These are phyloP conservation scores for Leucocoprinus birnbaumii DNA, from an alignment of 768 basidiomycete genomes.

Conservation along the genomic window DNA sequence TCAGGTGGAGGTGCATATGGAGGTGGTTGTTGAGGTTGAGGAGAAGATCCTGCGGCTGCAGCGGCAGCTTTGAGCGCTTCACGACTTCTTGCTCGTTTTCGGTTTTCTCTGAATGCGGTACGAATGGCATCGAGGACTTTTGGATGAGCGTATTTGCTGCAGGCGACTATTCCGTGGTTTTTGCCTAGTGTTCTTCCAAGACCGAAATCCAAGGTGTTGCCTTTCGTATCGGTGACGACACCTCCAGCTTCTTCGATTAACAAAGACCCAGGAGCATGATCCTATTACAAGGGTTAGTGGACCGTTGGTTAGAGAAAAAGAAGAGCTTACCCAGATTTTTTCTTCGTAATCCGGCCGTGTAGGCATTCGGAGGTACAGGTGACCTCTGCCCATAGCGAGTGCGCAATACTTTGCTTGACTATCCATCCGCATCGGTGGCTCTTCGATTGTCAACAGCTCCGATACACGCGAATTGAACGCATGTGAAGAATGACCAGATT, in stretches of 20 bases:
- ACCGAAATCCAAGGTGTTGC: conserved; percentile 78
- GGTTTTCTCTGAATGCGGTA: conserved; percentile 40
- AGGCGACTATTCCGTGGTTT: conserved; percentile 88
- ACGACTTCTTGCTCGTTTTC: conserved; percentile 3
- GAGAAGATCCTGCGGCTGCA: not conserved
- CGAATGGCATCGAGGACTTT: conserved; percentile 74
- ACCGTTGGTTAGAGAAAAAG: not conserved
- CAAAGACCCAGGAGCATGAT: conserved; percentile 86
- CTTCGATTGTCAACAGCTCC: conserved; percentile 58
- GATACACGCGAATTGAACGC: conserved; percentile 78
- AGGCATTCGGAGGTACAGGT: conserved; percentile 78
- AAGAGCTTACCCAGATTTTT: conserved; percentile 87
- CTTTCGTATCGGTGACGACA: conserved; percentile 80
- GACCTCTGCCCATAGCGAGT: conserved; percentile 83
- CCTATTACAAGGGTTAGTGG: conserved; percentile 38
- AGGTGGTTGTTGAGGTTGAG: not conserved
- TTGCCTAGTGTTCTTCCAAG: conserved; percentile 80
- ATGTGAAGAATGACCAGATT: conserved; percentile 89
- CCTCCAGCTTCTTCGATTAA: conserved; percentile 91
- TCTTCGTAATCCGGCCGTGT: conserved; percentile 78
- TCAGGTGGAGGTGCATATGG: not conserved
- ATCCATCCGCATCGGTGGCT: conserved; percentile 81
- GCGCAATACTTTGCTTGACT: conserved; percentile 94
- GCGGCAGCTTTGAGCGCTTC: not conserved
- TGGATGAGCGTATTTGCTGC: conserved; percentile 66